These are phyloP conservation scores for Berkeleyomyces basicola DNA, from an alignment of 2,329 filamentous ascomycete species.

Conservation along the genomic window DNA sequence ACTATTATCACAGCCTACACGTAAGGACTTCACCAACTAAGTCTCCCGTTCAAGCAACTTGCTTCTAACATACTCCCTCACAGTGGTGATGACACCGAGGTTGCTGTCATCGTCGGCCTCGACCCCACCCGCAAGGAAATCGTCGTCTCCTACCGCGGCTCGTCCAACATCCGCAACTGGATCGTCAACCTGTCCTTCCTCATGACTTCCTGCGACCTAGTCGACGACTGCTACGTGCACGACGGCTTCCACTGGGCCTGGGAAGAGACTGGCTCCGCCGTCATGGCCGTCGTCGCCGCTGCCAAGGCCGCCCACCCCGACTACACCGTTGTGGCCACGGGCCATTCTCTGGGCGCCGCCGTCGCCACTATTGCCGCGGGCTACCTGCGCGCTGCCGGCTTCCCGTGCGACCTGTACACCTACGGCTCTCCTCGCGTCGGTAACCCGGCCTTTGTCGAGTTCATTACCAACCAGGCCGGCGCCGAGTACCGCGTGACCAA, in stretches of 20 bases:
- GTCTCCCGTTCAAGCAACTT: slow-evolving; percentile 8
- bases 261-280: slow-evolving; percentile 31
- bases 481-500: slow-evolving; percentile 50
- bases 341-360: slow-evolving; percentile 53
- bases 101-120: slow-evolving; percentile 34
- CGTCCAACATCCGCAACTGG: slow-evolving; percentile 42
- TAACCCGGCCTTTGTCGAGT: slow-evolving; percentile 36
- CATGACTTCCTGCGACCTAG: slow-evolving; percentile 22
- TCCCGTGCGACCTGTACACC: slow-evolving; percentile 36
- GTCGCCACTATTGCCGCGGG: slow-evolving; percentile 43
- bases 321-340: slow-evolving; percentile 41
- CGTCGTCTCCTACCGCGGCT: slow-evolving; percentile 44
- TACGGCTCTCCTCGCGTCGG: slow-evolving; percentile 52
- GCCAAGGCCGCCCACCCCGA: slow-evolving; percentile 31
- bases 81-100: slow-evolving; percentile 28
- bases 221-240: slow-evolving; percentile 34
- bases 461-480: slow-evolving; percentile 35
- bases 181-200: slow-evolving; percentile 36
- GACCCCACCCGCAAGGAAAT: slow-evolving; percentile 35
- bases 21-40: slow-evolving; percentile 4
- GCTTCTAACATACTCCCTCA: slow-evolving; percentile 14
- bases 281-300: slow-evolving; percentile 27
- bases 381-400: slow-evolving; percentile 33
- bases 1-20: slow-evolving; percentile 6
- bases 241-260: slow-evolving; percentile 43